Base-by-base conservation (phyloP, 2,329 filamentous ascomycete species). In the Colletotrichum endophyticum region DNA sequence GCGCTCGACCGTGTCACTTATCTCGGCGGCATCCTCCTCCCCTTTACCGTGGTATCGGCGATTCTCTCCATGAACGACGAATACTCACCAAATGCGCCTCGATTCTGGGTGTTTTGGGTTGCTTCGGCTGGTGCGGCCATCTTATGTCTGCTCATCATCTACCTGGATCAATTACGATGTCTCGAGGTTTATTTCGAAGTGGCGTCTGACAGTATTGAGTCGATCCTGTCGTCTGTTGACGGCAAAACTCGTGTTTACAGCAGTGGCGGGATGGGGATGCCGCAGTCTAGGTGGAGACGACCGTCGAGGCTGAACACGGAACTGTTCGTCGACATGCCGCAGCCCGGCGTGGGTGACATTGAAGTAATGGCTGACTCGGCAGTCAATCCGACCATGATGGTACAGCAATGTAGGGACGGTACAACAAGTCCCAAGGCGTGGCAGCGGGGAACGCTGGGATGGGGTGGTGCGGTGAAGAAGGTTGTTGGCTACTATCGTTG, bases 41-140 rank as follows among this genome's bases (percentile, higher is more conserved):
- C 89, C 3, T 79, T 90, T 22, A 87, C 86, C 6, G 84, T 90
- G 16, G 85, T 90, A 6, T 86, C 88, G 0, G 84, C 87, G 15
- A 84, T 90, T 11, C 82, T 90, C 16, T 87, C 86, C 16, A 90
- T 90, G 81, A 84, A 86, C 32, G 86, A 86, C 9, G 80, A 84
- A 1, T 90, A 86, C 78, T 85, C 84, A 0, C 88, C 89, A 0
- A 84, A 82, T n/a, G 83, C 84, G 1, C 36, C 77, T 19, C 80
- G 81, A 22, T 90, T 90, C 80, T 90, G 84, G 84, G 84, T 90
- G 0, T 90, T 89, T 75, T 90, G 89, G 89, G 84, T 85, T 2
- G 83, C 84, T 5, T 83, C 85, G 4, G 79, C 86, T 0, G 84
- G 88, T 5, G 83, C 87, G 2, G 82, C 84, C 3, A 72, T 85